Base-by-base conservation (phyloP, 1,284 basidiomycete genomes). In the Pyrrhoderma noxium region DNA sequence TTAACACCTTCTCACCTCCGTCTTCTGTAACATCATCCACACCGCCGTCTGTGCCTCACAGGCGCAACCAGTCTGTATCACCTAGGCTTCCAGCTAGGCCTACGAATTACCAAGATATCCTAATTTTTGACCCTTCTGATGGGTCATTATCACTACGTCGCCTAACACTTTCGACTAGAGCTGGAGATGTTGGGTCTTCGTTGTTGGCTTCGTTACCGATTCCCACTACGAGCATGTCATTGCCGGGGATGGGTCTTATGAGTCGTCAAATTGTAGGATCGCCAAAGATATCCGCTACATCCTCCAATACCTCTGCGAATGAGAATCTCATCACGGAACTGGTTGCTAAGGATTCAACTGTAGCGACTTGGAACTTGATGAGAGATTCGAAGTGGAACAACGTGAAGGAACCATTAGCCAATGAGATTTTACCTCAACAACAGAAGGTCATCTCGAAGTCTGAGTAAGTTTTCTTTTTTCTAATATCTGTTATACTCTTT, bases 321-420 rank as follows among this genome's bases (percentile, higher is more conserved):
- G 51, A 64, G 60, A 50, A 56, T 45, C 45, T 61, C 60, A 49
- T 62, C 1, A 61, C 63, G 9, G 79, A 80, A 58, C 60, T 89
- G 11, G 64, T 62, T 3, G 80, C 72, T 3, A 74, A 70, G 57
- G 77, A 80, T 40, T 70, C 63, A 31, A 69, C 76, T 4, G 73
- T 85, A 34, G 82, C 82, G 19, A 82, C 80, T 1, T 90, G 88
- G 88, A 71, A 72, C 53, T 58, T 89, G 52, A 72, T 73, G 51
- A 64, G 80, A 36, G 71, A 72, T 3, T 61, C 65, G 8, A 77
- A 77, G 31, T 81, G 79, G 74, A 65, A 64, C 2, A 76, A 82
- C 56, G 72, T 85, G 34, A 76, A 68, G 60, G 69, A 64, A 41
- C 58, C 65, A 1, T 56, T 75, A 41, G 56, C 58, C 14, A 57